Evolutionary conservation across 768 basidiomycete genomes (phyloP).

Genomic region (Tulasnella sp.): DNA sequence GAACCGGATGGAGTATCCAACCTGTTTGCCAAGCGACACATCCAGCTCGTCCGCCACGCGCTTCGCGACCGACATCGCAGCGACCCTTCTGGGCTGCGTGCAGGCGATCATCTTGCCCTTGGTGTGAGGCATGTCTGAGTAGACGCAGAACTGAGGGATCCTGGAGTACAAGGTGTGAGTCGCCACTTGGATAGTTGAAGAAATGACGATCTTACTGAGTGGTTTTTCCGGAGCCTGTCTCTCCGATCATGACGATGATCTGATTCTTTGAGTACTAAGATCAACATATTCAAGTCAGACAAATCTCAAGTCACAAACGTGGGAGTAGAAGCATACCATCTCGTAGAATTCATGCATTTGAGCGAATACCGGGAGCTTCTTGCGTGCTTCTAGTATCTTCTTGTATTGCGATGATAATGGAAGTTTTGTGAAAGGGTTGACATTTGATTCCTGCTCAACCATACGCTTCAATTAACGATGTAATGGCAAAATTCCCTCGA

Average conservation of each 20-base stretch:
- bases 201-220: conserved; percentile 57
- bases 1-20: conserved; percentile 97
- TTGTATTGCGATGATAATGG: conserved; percentile 70
- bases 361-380: conserved; percentile 79
- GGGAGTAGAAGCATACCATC: conserved; percentile 48
- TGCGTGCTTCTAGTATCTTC: conserved; percentile 75
- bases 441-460: conserved; percentile 56
- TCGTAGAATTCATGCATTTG: conserved; percentile 91
- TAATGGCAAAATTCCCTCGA: neutral
- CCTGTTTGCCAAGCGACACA: conserved; percentile 85
- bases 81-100: conserved; percentile 92
- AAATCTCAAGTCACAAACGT: conserved; percentile 7
- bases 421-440: conserved; percentile 81
- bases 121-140: conserved; percentile 83
- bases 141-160: conserved; percentile 94
- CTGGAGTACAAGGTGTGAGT: conserved; percentile 33
- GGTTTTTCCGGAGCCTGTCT: conserved; percentile 93
- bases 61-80: conserved; percentile 96
- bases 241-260: conserved; percentile 84
- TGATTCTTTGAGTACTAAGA: conserved; percentile 63
- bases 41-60: conserved; percentile 99
- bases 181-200: neutral
- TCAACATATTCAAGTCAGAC: conserved; percentile 23
- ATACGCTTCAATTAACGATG: neutral
- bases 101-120: conserved; percentile 89